Conservation (phyloP, 306 rosid genomes). For the Canavalia gladiata region DNA sequence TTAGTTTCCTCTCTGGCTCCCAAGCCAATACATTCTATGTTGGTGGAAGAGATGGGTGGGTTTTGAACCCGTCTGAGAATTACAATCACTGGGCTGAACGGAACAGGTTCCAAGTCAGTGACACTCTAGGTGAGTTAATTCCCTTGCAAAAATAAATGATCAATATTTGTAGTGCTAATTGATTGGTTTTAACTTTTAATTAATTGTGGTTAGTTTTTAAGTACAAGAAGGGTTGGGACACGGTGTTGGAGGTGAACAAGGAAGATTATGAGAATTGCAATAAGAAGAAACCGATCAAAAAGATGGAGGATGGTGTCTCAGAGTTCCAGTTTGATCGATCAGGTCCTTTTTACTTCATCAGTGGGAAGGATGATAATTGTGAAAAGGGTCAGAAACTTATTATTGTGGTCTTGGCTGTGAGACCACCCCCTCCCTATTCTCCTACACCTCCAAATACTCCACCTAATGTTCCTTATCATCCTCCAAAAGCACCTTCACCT, state of each 20-base stretch:
- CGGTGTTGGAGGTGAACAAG: slow-evolving; percentile 78
- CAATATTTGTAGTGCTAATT: background rate
- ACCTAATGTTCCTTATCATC: slow-evolving; percentile 11
- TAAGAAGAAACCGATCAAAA: slow-evolving; percentile 70
- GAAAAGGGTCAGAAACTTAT: slow-evolving; percentile 75
- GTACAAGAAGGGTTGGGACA: slow-evolving; percentile 71
- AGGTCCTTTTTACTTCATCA: slow-evolving; percentile 78
- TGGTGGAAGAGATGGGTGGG: slow-evolving; percentile 87
- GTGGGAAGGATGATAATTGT: slow-evolving; percentile 71
- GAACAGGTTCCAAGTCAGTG: slow-evolving; percentile 72
- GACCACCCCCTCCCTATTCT: slow-evolving; percentile 8
- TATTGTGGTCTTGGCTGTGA: slow-evolving; percentile 67
- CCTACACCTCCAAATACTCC: background rate
- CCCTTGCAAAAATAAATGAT: background rate
- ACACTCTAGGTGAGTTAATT: slow-evolving; percentile 64
- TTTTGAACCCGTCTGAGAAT: slow-evolving; percentile 66
- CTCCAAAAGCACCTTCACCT: slow-evolving; percentile 32
- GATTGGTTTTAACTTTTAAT: background rate
- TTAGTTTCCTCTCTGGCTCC: slow-evolving; percentile 48
- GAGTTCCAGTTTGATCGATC: slow-evolving; percentile 65
- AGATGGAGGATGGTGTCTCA: slow-evolving; percentile 71
- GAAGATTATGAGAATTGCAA: slow-evolving; percentile 71
- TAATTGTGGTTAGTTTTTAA: slow-evolving; percentile 62
- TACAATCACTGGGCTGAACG: slow-evolving; percentile 67
- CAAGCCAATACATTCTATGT: slow-evolving; percentile 61